phyloP scores from a whole-genome alignment of 2,329 filamentous ascomycete genomes.

The Colletotrichum gigasporum region DNA sequence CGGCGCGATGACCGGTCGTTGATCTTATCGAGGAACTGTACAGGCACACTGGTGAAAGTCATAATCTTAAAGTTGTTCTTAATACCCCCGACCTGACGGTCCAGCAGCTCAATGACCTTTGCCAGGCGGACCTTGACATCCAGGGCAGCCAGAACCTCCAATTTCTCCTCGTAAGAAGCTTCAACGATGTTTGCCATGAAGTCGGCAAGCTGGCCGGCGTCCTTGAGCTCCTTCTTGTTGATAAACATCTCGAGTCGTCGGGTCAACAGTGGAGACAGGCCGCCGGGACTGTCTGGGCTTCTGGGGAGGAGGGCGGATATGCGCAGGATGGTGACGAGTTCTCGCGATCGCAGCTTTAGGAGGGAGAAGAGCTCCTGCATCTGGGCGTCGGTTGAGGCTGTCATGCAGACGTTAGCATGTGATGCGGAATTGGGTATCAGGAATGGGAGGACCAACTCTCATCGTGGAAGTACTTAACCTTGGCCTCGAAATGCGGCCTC shows the following conservation, averaged over 20 bases:
- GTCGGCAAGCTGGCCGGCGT: conserved; percentile 88
- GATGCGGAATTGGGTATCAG: too few species aligned
- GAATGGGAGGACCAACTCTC: conserved; percentile 58
- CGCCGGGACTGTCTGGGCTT: conserved; percentile 65
- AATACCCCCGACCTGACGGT: conserved; percentile 82
- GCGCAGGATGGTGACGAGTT: conserved; percentile 85
- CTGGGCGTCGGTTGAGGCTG: conserved; percentile 60
- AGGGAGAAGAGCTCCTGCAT: conserved; percentile 78
- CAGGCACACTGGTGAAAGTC: conserved; percentile 73
- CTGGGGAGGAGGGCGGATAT: conserved; percentile 82
- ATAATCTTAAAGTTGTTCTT: conserved; percentile 91
- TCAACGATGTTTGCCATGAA: conserved; percentile 97
- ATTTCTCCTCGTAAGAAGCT: conserved; percentile 88
- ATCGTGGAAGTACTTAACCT: conserved; percentile 77
- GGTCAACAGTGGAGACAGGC: conserved; percentile 85
- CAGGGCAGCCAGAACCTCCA: conserved; percentile 84
- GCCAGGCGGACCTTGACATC: conserved; percentile 81
- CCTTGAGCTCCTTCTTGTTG: conserved; percentile 79
- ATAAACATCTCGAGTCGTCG: conserved; percentile 90
- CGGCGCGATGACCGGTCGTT: conserved; percentile 41
- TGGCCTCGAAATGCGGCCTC: conserved; percentile 86
- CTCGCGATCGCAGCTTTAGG: conserved; percentile 84
- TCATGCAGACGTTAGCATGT: conserved; percentile 2
- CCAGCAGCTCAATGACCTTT: conserved; percentile 84
- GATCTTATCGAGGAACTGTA: conserved; percentile 68